phyloP scores from a whole-genome alignment of 192 early-diverging fungal genomes.

The Umbelopsis ramanniana region DNA sequence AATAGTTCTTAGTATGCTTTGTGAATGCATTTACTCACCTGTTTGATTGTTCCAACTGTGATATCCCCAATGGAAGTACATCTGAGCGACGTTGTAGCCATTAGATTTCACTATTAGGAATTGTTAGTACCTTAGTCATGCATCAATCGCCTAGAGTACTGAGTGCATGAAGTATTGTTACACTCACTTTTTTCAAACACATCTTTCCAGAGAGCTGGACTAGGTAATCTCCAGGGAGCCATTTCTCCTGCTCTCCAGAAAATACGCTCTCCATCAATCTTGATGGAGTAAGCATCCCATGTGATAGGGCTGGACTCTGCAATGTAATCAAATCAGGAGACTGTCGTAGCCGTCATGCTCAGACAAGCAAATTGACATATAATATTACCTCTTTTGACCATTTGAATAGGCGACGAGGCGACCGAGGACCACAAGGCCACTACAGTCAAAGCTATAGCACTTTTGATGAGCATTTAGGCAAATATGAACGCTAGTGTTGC shows the following conservation, averaged over 20 bases:
- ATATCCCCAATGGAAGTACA: slow-evolving; percentile 86
- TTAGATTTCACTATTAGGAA: slow-evolving; percentile 17
- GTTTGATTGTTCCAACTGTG: slow-evolving; percentile 51
- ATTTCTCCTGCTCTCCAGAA: slow-evolving; percentile 26
- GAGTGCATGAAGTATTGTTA: not conserved
- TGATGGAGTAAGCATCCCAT: slow-evolving; percentile 27
- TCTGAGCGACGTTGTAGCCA: slow-evolving; percentile 74
- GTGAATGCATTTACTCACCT: slow-evolving; percentile 10
- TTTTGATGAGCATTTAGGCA: not conserved
- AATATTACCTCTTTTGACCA: slow-evolving; percentile 13
- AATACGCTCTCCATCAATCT: slow-evolving; percentile 23
- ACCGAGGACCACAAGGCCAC: slow-evolving; percentile 7
- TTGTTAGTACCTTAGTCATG: not conserved
- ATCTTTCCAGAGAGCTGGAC: slow-evolving; percentile 8
- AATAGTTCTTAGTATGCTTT: not conserved
- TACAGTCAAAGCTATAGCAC: slow-evolving; percentile 2
- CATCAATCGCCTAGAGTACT: not conserved
- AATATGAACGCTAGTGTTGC: not conserved
- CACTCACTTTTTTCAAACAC: slow-evolving; percentile 18
- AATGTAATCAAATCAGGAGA: not conserved
- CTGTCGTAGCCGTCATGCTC: not conserved
- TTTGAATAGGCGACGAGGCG: not conserved
- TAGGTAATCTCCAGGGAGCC: slow-evolving; percentile 19
- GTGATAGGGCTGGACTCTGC: slow-evolving; percentile 16
- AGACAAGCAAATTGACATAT: not conserved